These are phyloP conservation scores for Opeltia flavorubescens DNA, from an alignment of 495 filamentous ascomycete species.

Conservation along the genomic window DNA sequence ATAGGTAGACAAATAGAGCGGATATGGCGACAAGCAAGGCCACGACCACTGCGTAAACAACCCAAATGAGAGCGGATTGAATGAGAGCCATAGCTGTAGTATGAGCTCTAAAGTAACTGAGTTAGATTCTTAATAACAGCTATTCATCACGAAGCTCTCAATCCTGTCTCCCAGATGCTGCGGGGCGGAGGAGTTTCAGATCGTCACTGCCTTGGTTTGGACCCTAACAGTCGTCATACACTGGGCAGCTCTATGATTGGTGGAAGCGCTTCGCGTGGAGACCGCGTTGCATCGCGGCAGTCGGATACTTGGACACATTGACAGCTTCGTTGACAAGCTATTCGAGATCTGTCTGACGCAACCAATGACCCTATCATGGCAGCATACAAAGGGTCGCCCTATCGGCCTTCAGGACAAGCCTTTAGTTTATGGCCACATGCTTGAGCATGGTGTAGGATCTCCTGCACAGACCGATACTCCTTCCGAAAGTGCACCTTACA, in stretches of 20 bases:
- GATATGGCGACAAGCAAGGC: constrained; percentile 55
- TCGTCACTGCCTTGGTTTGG: background rate
- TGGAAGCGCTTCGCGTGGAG: background rate
- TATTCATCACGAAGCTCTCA: too few relatives aligned
- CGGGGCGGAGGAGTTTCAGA: background rate
- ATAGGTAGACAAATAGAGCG: constrained; percentile 68
- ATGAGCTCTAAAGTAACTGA: background rate
- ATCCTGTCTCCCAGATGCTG: too few relatives aligned
- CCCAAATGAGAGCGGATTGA: constrained; percentile 78
- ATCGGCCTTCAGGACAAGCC: background rate
- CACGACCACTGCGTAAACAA: constrained; percentile 73
- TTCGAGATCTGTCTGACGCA: background rate
- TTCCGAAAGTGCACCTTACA: background rate
- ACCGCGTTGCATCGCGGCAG: background rate
- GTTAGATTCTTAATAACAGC: background rate
- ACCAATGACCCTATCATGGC: background rate
- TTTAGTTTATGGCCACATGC: background rate
- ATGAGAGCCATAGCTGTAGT: constrained; percentile 46
- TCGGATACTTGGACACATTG: background rate
- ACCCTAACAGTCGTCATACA: background rate
- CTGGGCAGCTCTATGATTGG: background rate
- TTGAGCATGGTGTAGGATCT: background rate
- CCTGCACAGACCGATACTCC: background rate
- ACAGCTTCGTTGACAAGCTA: too few relatives aligned
- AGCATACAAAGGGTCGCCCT: background rate